Conservation (phyloP, 2,329 filamentous ascomycete species). For the Cryphonectria naterciae region DNA sequence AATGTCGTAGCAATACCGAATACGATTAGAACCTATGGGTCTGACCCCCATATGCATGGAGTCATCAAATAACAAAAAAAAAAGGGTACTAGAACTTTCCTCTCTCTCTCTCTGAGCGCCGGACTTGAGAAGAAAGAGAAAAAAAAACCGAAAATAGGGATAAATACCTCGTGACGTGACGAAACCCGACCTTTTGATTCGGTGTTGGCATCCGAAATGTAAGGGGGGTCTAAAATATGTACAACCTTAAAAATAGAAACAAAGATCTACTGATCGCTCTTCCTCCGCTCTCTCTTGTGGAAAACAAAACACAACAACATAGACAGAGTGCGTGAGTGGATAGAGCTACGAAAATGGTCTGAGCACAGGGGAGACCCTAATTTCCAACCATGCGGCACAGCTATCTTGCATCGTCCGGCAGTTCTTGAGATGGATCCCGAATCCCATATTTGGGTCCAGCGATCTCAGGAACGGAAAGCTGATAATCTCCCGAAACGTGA, state of each 20-base stretch:
- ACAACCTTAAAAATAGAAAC: conserved; percentile 1
- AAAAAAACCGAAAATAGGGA: background rate
- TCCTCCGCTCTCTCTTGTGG: background rate
- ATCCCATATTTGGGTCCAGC: background rate
- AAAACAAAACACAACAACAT: background rate
- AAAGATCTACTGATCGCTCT: background rate
- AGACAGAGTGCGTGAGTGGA: background rate
- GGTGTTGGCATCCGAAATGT: background rate
- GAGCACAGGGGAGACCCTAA: background rate
- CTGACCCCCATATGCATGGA: background rate
- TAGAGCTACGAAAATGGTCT: background rate
- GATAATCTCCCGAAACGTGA: conserved; percentile 5
- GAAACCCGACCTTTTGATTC: background rate
- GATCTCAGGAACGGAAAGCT: background rate
- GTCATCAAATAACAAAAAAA: background rate
- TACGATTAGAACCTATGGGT: background rate
- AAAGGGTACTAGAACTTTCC: background rate
- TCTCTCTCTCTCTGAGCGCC: background rate
- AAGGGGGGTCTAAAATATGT: background rate
- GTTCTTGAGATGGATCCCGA: too few species aligned
- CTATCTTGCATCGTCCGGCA: background rate
- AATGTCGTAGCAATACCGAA: background rate
- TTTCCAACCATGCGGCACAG: background rate
- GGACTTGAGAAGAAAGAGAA: background rate
- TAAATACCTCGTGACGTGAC: background rate